A percentile compares a stretch with the other conserved stretches of the same genome.
Conservation (phyloP, 345 rosid genomes). For the Bruguiera parviflora region DNA sequence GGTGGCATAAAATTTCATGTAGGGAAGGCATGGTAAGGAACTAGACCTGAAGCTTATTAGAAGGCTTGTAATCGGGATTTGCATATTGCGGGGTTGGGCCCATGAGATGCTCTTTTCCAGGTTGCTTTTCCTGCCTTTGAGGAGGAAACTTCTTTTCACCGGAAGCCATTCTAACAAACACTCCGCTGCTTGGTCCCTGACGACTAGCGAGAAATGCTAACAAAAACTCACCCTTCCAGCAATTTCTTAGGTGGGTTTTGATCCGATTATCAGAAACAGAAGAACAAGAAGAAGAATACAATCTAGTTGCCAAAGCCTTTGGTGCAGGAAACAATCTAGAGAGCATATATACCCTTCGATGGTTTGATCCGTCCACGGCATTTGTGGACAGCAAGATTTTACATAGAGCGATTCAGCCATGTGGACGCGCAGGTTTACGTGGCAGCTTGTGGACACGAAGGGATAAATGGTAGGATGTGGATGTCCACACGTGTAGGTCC, state of each 20-base stretch:
- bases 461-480: too few relatives aligned
- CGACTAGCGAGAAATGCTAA: conserved; percentile 5
- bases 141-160: conserved; percentile 41
- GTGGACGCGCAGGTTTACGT: background rate
- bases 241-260: conserved; percentile 16
- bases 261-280: conserved; percentile 1
- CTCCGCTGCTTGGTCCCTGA: background rate
- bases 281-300: conserved; percentile 4
- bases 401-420: too few relatives aligned
- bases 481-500: conserved; percentile 5
- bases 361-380: too few relatives aligned
- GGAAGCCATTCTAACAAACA: conserved; percentile 48
- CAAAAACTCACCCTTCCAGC: conserved; percentile 7
- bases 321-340: background rate
- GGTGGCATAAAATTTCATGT: too few relatives aligned
- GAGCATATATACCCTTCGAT: too few relatives aligned
- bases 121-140: conserved; percentile 63
- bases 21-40: too few relatives aligned
- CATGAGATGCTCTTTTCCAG: conserved; percentile 67
- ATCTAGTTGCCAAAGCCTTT: background rate
- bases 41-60: conserved; percentile 51
- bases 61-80: conserved; percentile 51
- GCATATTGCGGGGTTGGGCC: conserved; percentile 57
- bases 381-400: too few relatives aligned
- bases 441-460: too few relatives aligned